A percentile compares a stretch with the other conserved stretches of the same genome.
These are phyloP conservation scores for Canavalia gladiata DNA, from an alignment of 306 rosid genomes.

Conservation along the genomic window DNA sequence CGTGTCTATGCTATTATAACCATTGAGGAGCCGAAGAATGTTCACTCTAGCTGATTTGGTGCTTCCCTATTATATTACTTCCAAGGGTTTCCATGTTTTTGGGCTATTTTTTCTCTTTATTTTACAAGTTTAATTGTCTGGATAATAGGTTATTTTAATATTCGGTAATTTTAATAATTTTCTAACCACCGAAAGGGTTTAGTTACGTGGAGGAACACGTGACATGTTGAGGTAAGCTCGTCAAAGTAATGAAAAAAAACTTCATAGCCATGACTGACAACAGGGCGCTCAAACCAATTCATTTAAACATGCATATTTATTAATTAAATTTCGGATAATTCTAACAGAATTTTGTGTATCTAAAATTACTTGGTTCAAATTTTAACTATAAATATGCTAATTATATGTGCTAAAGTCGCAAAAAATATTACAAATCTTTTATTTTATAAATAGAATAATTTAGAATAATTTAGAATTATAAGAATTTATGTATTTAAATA, in stretches of 20 bases:
- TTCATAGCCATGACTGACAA: background rate
- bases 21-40: conserved; percentile 9
- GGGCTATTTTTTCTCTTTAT: background rate
- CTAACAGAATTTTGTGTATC: background rate
- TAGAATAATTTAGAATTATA: too few species aligned
- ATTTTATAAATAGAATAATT: too few species aligned
- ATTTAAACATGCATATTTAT: too few species aligned
- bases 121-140: background rate
- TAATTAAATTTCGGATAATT: too few species aligned
- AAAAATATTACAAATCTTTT: too few species aligned
- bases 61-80: background rate
- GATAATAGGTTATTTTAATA: background rate
- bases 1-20: conserved; percentile 14
- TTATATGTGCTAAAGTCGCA: too few species aligned
- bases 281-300: background rate
- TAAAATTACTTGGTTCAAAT: background rate
- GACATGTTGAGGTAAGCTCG: background rate
- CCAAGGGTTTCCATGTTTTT: background rate
- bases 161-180: background rate
- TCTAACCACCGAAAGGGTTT: background rate
- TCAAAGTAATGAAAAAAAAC: background rate
- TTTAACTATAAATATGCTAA: background rate
- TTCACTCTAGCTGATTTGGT: too few species aligned
- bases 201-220: background rate
- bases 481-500: too few species aligned